Percentiles rank a stretch among this genome's conserved stretches.
Conservation (phyloP, 1,284 basidiomycete species). For the Melampsora larici-populina region DNA sequence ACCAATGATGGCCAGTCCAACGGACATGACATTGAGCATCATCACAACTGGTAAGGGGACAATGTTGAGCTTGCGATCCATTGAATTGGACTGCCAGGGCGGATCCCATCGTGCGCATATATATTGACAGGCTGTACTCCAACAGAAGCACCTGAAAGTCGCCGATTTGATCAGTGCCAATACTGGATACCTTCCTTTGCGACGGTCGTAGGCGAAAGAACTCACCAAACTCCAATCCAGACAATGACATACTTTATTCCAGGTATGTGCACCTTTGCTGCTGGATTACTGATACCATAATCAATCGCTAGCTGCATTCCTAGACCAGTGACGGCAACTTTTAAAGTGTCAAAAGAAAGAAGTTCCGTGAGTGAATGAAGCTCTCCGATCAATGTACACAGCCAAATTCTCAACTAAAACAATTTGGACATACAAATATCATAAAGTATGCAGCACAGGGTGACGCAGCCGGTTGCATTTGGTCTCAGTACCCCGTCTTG, state of each 20-base stretch:
- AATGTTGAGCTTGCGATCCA: constrained; percentile 36
- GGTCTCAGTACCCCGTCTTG: constrained; percentile 35
- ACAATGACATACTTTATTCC: constrained; percentile 41
- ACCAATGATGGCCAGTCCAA: constrained; percentile 36
- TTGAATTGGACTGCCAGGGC: constrained; percentile 37
- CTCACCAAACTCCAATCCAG: constrained; percentile 41
- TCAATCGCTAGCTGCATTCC: constrained; percentile 42
- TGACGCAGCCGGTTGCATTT: constrained; percentile 39
- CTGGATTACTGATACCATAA: constrained; percentile 38
- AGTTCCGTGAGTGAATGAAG: background rate
- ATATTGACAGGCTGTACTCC: constrained; percentile 42
- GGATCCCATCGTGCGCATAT: constrained; percentile 44
- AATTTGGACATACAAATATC: constrained; percentile 28
- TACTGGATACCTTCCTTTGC: background rate
- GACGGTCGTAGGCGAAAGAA: background rate
- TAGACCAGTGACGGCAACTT: constrained; percentile 36
- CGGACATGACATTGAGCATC: constrained; percentile 32
- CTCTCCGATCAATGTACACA: background rate
- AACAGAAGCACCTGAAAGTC: constrained; percentile 36
- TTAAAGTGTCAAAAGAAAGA: background rate
- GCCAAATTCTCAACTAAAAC: background rate
- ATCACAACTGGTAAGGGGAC: constrained; percentile 33
- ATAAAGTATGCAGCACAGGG: constrained; percentile 37
- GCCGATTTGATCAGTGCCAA: background rate
- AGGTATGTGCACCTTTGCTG: constrained; percentile 38